Evolutionary conservation across 129 eudicot species (phyloP), one percentile per base, ranked within the genome.

Genomic region (Logfia minima): DNA sequence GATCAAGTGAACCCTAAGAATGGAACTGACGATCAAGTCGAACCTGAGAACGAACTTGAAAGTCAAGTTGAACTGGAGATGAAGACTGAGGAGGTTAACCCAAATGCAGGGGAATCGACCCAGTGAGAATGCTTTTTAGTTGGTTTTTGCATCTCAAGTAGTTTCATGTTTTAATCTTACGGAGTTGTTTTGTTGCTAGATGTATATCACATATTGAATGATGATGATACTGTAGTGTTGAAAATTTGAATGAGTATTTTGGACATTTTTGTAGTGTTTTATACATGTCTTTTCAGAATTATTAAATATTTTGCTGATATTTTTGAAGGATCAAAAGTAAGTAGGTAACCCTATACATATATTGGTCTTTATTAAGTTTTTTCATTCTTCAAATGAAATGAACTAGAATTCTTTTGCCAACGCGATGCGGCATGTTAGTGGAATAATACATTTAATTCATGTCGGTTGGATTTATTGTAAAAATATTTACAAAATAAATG

Each of bases 121-220:
- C 3, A 75, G 70, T 70, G 80, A 75, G 32, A 14, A 8, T 66
- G 75, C 32, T 24, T 72, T 16, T n/a, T 19, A 69, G 43, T 67
- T 24, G 48, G 45, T 55, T 59, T 77, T 41, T 41, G 64, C 48
- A 70, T 69, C 59, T 4, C n/a, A 18, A 58, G 66, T 13, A 78
- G 51, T 59, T 77, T 23, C 60, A 58, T 26, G 61, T 43, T 78
- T 19, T 4, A 28, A 56, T 59, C 41, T 43, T 6, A 31, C 26
- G 51, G 68, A 31, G 77, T 21, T 71, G 45, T 37, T 80, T 64
- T 11, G 26, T 73, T 48, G 64, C 28, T 73, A 63, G 72, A 79
- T 62, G 75, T 62, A 71, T 63, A 32, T 70, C 65, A 48, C 39
- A 60, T 70, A 70, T 61, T 78, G 71, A 63, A 61, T 79, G 66